A percentile compares a stretch with the other conserved stretches of the same genome.
phyloP scores from a whole-genome alignment of 2,329 filamentous ascomycete species.

The Drechslerella dactyloides region DNA sequence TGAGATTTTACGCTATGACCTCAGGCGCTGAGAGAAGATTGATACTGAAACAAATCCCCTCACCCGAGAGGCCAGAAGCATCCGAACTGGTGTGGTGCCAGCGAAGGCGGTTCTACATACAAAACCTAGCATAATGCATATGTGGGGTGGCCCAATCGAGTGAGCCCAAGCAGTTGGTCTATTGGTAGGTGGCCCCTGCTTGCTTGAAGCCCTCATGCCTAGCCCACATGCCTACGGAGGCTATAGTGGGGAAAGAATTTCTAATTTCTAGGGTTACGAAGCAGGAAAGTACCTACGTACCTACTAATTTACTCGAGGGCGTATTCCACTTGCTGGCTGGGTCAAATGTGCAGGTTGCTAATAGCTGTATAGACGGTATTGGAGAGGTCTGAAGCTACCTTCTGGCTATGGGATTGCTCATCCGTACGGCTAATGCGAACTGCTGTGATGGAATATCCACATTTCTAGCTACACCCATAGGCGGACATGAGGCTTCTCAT shows the following conservation, averaged over 20 bases:
- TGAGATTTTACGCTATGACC: slow-evolving; percentile 20
- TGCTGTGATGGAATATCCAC: background rate
- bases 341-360: background rate
- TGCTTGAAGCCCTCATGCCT: background rate
- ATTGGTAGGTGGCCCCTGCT: background rate
- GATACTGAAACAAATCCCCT: background rate
- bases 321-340: background rate
- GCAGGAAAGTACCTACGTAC: background rate
- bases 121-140: background rate
- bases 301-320: background rate
- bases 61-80: background rate
- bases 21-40: background rate
- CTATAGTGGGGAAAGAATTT: background rate
- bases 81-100: background rate
- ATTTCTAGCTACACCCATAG: background rate
- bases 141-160: slow-evolving; percentile 1
- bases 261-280: background rate
- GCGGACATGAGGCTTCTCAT: background rate
- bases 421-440: background rate
- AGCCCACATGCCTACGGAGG: background rate
- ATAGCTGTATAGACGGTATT: background rate
- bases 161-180: background rate
- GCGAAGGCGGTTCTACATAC: background rate
- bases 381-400: background rate
- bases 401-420: background rate